Base-by-base conservation (phyloP, 306 rosid species). In the Vigna angularis region DNA sequence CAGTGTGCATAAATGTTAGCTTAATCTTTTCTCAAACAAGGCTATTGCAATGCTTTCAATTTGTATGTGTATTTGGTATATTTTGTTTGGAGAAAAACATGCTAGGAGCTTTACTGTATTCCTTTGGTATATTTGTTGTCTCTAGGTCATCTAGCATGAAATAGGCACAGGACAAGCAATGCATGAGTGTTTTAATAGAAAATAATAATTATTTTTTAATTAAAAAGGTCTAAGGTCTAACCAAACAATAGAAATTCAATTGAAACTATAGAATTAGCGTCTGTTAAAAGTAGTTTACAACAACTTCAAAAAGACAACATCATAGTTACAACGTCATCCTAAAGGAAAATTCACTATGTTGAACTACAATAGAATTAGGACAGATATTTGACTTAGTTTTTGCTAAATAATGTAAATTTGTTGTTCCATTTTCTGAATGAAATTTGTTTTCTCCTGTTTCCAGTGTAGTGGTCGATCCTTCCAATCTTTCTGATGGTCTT, bases 401-500 rank as follows among this genome's bases (percentile, higher is more conserved):
- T 52, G 51, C 73, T 69, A 9, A 48, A 8, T 73, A 20, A 30
- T 75, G 36, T 67, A 75, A 45, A 61, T 66, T 50, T 70, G 36
- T 77, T 72, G 55, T 63, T 72, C 58, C 6, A 17, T 57, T 70
- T 74, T 16, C 50, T 51, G 40, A 42, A 52, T 57, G 72, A 81
- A 49, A 40, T 42, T 74, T 83, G 34, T 68, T 74, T 45, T 48
- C 69, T 81, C 59, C 75, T 52, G 42, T 66, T 86, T 85, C 79
- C 96, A 95, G 98, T 79, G 73, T 91, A 47, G 85, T 91, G 72
- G 98, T 95, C 61, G 96, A 95, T 87, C 97, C 98, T 67, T 83
- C 89, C 70, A 86, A 81, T 81, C 93, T 95, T 63, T 53, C 87
- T 64, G 93, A 91, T 76, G 98, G 98, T 72, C 89, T 95, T 79